Conservation (phyloP, 371 early-diverging fungal genomes). For the Mucor lusitanicus region DNA sequence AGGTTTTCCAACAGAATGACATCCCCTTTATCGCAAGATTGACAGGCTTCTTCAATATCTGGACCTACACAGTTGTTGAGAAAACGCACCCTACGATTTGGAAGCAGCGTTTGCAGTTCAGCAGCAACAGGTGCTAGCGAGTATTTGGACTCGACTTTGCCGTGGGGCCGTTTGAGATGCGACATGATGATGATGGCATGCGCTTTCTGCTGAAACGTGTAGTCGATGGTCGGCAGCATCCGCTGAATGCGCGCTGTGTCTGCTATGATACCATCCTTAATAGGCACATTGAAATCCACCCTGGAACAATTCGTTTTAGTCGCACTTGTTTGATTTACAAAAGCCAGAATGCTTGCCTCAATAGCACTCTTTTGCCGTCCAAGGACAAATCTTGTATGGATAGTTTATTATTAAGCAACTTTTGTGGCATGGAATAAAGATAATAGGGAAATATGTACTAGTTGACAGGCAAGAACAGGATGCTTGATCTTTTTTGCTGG, state of each 20-base stretch:
- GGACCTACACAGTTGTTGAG: constrained; percentile 55
- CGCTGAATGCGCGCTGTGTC: no score
- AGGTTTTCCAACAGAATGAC: constrained; percentile 96
- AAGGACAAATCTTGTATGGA: neutral
- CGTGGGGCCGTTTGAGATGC: constrained; percentile 41
- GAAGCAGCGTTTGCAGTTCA: constrained; percentile 81
- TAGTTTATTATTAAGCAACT: neutral
- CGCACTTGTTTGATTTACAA: constrained; percentile 30
- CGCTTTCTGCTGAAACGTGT: constrained; percentile 71
- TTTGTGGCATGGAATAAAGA: neutral
- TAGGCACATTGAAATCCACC: no score
- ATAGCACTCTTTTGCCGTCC: neutral
- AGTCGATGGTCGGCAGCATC: no score
- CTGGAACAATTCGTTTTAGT: no score
- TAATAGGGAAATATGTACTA: neutral
- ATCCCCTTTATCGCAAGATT: constrained; percentile 71
- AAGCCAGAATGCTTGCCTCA: neutral
- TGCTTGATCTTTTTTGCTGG: neutral
- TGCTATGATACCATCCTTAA: no score
- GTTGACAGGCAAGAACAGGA: neutral
- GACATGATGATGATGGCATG: constrained; percentile 86
- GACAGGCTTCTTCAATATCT: constrained; percentile 80
- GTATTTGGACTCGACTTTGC: constrained; percentile 80
- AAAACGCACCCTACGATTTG: constrained; percentile 83
- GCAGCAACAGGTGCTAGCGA: constrained; percentile 55